Evolutionary conservation across 495 filamentous ascomycete species (phyloP), one percentile per base, ranked within the genome.

Genomic region (Aspergillus olivimuriae): DNA sequence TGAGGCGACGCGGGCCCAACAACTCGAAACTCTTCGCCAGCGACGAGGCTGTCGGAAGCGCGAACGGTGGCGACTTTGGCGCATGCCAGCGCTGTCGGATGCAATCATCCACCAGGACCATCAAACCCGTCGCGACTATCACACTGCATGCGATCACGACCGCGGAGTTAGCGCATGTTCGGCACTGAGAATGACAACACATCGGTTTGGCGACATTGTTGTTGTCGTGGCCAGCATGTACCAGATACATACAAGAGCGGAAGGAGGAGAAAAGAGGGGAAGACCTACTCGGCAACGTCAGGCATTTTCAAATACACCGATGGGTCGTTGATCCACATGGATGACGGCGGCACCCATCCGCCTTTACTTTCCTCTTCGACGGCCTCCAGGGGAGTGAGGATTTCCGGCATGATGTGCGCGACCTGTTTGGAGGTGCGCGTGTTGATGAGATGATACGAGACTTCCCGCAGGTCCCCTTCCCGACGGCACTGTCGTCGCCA

Each of bases 271-370:
- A 41, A 2, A 28, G 18, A 39, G 21, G 34, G 10, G 30, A 34
- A 41, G 2, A 86, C 89, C 87, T 81, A 96, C 90, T 98, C 92
- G 49, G 87, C 86, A 62, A 91, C 77, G 60, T 96, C 92, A 45
- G 81, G 82, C 56, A 76, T 65, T 47, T 74, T 77, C 33, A 80
- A 72, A 47, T 87, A 66, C 35, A 89, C 67, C 15, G 69, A 70
- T 28, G 77, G 56, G 63, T 95, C 89, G 44, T 75, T 84, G 47
- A 98, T 87, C 77, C 83, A 86, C 80, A 98, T 80, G 44, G 83
- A 83, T 55, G 83, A 92, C 20, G 89, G 90, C 35, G 89, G 88
- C 23, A 98, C 73, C 87, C 92, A 96, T 32, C 88, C 91, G 37
- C 90, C 92, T 43, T 85, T 85, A 18, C 66, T 72, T 48, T 82